Base-by-base conservation (phyloP, 2,329 filamentous ascomycete genomes). In the Alternaria sp. region DNA sequence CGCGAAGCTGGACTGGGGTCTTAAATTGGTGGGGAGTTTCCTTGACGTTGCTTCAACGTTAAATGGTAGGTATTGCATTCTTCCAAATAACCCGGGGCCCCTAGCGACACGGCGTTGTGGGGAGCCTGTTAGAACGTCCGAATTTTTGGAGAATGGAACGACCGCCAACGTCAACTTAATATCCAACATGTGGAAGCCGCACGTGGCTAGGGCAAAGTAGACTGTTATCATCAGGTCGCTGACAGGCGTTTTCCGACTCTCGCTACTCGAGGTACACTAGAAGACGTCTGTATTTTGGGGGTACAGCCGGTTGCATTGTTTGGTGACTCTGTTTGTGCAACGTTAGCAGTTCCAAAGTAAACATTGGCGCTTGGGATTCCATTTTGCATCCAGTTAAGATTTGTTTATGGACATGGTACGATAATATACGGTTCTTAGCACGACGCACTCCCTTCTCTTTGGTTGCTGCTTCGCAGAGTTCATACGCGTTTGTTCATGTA, bases 401-500 rank as follows among this genome's bases (percentile, higher is more conserved):
- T 50, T 14, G 18, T 25, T n/a, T 36, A 36, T 10, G 30, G 20
- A 36, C 20, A 27, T 38, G 1, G 16, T 16, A 20, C 20, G n/a
- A 20, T 52, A 14, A 18, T 52, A 44, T 27, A 54, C 38, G 32
- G 22, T n/a, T 50, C 46, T 25, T 38, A 22, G 46, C 9, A 50
- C 20, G 46, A 38, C 5, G 20, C 46, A 14, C 32, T 36, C 32
- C 4, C 10, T n/a, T 27, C 25, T 38, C 22, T 46, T 22, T 10
- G 9, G 7, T 9, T 11, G 16, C 41, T 27, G 44, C 43, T 41
- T 25, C 18, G 12, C 25, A 56, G 10, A 4, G 11, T 38, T 46
- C n/a, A 61, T 53, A 43, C 49, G 25, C 54, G 48, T 43, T 57
- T 38, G 41, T 54, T 56, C 60, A 62, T 55, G 64, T 81, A 91